A percentile compares a stretch with the other conserved stretches of the same genome.
phyloP scores from a whole-genome alignment of 1,139 yeast genomes.

The Kodamaea fungicola region DNA sequence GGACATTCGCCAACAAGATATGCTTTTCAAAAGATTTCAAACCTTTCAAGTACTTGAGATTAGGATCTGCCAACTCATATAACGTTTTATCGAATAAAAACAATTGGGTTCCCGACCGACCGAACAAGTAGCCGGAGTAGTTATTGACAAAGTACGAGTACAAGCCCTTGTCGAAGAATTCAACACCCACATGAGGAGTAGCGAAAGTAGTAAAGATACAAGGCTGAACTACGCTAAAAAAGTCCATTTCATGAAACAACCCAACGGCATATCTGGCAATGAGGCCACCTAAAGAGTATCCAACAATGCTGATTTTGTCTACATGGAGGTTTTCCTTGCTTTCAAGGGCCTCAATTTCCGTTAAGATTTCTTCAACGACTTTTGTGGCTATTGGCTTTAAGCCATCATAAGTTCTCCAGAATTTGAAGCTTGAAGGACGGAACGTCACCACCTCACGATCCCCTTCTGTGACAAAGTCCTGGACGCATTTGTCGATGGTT shows the following conservation, averaged over 20 bases:
- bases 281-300: conserved; percentile 44
- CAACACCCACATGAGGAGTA: conserved; percentile 83
- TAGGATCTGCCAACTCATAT: conserved; percentile 55
- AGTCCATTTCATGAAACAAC: conserved; percentile 47
- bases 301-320: conserved; percentile 39
- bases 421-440: conserved; percentile 68
- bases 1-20: conserved; percentile 65
- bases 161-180: conserved; percentile 39
- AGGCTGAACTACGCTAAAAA: conserved; percentile 62
- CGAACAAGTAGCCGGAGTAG: conserved; percentile 62
- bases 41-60: conserved; percentile 50
- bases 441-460: conserved; percentile 50
- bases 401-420: conserved; percentile 85
- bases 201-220: conserved; percentile 77
- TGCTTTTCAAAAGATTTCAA: conserved; percentile 55
- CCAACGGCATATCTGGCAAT: conserved; percentile 68
- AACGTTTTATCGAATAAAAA: conserved; percentile 50
- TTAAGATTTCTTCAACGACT: conserved; percentile 59
- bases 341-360: conserved; percentile 50
- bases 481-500: conserved; percentile 53
- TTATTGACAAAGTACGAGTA: conserved; percentile 49
- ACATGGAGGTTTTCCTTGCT: conserved; percentile 34
- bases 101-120: conserved; percentile 71
- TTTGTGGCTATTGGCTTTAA: conserved; percentile 67
- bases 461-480: conserved; percentile 32